Evolutionary conservation across 2,329 filamentous ascomycete species (phyloP).

Genomic region (Stagonosporopsis vannaccii): DNA sequence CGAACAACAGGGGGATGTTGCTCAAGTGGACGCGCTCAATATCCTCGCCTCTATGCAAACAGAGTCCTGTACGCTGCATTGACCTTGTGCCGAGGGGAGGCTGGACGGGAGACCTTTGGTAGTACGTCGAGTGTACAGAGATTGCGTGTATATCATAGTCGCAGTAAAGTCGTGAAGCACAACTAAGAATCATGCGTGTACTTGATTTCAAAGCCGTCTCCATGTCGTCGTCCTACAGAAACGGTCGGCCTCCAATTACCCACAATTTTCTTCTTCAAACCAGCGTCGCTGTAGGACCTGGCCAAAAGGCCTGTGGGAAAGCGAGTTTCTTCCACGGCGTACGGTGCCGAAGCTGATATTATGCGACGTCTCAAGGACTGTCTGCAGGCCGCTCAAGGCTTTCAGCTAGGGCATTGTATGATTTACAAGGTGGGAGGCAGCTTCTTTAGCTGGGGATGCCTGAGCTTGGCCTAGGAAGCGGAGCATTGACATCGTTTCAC

Average conservation of each 20-base stretch:
- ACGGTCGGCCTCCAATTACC: background rate
- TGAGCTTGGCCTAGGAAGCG: background rate
- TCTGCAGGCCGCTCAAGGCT: constrained; percentile 1
- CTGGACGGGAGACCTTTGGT: background rate
- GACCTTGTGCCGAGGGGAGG: background rate
- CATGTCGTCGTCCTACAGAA: background rate
- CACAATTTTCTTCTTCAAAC: background rate
- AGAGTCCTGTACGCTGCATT: background rate
- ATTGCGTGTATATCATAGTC: background rate
- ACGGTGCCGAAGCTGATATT: background rate
- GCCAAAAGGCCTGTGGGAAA: background rate
- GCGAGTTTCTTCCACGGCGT: background rate
- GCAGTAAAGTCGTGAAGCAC: background rate
- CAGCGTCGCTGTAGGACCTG: background rate
- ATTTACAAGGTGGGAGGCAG: constrained; percentile 9
- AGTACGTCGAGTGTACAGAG: background rate
- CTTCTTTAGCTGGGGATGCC: constrained; percentile 1
- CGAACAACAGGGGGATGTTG: background rate
- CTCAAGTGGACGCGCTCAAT: background rate
- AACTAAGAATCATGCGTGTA: background rate
- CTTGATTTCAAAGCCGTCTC: background rate
- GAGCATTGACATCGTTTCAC: constrained; percentile 12
- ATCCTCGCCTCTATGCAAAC: background rate
- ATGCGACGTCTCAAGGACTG: background rate
- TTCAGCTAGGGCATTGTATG: background rate